phyloP scores from a whole-genome alignment of 208 protist species.

The Wallacemonas rigidus region DNA sequence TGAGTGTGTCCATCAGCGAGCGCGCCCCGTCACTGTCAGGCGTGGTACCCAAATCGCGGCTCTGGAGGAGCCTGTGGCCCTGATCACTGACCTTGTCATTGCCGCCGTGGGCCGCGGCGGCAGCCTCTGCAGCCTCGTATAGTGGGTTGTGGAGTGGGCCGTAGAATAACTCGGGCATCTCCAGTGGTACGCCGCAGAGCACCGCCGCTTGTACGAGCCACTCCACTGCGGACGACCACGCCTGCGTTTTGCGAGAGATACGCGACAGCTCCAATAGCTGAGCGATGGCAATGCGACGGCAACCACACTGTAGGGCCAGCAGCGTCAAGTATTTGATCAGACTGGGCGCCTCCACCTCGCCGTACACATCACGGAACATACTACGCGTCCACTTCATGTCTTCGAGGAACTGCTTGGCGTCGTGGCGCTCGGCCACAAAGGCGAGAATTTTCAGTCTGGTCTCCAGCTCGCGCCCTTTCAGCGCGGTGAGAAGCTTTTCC shows the following conservation, averaged over 20 bases:
- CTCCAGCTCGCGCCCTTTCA: slow-evolving; percentile 42
- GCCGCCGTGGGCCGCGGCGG: neutral
- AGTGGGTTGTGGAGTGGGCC: slow-evolving; percentile 25
- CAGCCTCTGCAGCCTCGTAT: slow-evolving; percentile 13
- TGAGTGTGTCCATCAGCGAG: slow-evolving; percentile 10
- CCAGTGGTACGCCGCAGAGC: slow-evolving; percentile 39
- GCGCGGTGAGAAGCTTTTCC: slow-evolving; percentile 8
- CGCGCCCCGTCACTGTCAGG: neutral
- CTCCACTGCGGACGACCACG: slow-evolving; percentile 25
- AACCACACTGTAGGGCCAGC: slow-evolving; percentile 53
- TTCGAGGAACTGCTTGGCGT: slow-evolving; percentile 30
- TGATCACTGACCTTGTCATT: neutral
- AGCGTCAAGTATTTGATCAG: slow-evolving; percentile 50
- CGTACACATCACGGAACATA: slow-evolving; percentile 27
- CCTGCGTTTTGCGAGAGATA: slow-evolving; percentile 29
- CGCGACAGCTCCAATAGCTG: slow-evolving; percentile 42
- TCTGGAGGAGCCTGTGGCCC: neutral
- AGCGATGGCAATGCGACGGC: slow-evolving; percentile 53
- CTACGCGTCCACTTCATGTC: slow-evolving; percentile 34
- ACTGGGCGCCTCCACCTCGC: slow-evolving; percentile 31
- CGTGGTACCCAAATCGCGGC: neutral
- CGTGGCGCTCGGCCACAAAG: slow-evolving; percentile 35
- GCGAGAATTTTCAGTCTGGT: slow-evolving; percentile 56
- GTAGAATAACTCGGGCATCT: slow-evolving; percentile 19
- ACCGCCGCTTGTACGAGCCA: slow-evolving; percentile 35